Evolutionary conservation across 768 basidiomycete species (phyloP).

Genomic region (Tulasnella sp.): DNA sequence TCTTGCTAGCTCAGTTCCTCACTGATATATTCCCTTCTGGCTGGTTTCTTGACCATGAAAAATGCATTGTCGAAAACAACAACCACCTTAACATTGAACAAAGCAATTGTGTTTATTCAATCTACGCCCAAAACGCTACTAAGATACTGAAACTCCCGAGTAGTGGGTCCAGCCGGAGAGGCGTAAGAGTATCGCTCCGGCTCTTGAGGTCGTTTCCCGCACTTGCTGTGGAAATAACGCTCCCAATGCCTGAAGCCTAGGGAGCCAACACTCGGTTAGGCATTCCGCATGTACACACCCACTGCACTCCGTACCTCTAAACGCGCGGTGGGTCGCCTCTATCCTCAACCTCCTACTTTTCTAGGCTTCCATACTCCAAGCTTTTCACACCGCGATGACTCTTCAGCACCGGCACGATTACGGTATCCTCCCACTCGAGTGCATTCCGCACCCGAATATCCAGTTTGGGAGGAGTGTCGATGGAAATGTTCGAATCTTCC

Average conservation of each 20-base stretch:
- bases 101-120: slow-evolving; percentile 66
- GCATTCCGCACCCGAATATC: background rate
- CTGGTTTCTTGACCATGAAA: too few relatives aligned
- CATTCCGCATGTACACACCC: too few relatives aligned
- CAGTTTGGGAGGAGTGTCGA: background rate
- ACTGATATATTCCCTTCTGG: too few relatives aligned
- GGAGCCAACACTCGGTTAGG: too few relatives aligned
- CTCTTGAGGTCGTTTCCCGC: background rate
- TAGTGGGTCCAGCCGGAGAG: slow-evolving; percentile 36
- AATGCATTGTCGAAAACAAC: too few relatives aligned
- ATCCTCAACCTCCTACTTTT: background rate
- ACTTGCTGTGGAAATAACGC: too few relatives aligned
- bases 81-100: too few relatives aligned
- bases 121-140: slow-evolving; percentile 80
- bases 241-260: too few relatives aligned
- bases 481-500: background rate
- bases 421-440: background rate
- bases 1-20: too few relatives aligned
- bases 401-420: background rate
- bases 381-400: background rate
- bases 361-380: background rate
- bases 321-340: background rate
- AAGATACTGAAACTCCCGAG: slow-evolving; percentile 72
- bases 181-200: background rate
- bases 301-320: background rate